Evolutionary conservation across 2,329 filamentous ascomycete species (phyloP).

Genomic region (Blastomyces gilchristii): DNA sequence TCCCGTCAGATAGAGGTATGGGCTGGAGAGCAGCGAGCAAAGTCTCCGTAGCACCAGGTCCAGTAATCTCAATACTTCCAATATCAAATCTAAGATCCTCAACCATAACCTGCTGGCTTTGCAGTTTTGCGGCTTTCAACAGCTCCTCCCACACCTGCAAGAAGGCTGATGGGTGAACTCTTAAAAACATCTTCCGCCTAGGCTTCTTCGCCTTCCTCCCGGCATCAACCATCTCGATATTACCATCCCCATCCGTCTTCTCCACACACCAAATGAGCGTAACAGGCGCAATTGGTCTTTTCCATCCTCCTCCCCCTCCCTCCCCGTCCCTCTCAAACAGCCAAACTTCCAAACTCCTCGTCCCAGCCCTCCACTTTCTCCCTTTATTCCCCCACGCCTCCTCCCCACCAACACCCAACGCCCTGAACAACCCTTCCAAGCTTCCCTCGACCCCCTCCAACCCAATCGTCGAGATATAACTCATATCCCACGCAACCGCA

Average conservation of each 20-base stretch:
- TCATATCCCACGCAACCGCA: constrained; percentile 82
- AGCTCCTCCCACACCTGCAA: constrained; percentile 54
- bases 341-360: constrained; percentile 49
- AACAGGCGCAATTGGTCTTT: constrained; percentile 57
- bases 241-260: constrained; percentile 18
- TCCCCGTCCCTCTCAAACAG: constrained; percentile 45
- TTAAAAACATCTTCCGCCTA: constrained; percentile 53
- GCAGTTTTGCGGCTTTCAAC: constrained; percentile 48
- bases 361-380: constrained; percentile 59
- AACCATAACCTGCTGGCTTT: constrained; percentile 50
- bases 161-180: constrained; percentile 71
- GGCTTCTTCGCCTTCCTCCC: constrained; percentile 24
- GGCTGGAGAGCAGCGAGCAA: constrained; percentile 59
- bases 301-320: constrained; percentile 24
- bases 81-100: constrained; percentile 63
- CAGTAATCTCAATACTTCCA: constrained; percentile 59
- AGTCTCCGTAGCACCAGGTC: constrained; percentile 69
- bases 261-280: constrained; percentile 64
- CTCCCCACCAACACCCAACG: constrained; percentile 50
- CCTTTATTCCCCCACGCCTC: constrained; percentile 55
- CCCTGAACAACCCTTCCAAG: constrained; percentile 55
- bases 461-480: constrained; percentile 80
- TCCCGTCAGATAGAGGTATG: constrained; percentile 25
- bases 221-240: constrained; percentile 30
- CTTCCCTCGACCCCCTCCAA: constrained; percentile 57